Evolutionary conservation across 441 rosid species (phyloP).

Genomic region (Biscutella auriculata): DNA sequence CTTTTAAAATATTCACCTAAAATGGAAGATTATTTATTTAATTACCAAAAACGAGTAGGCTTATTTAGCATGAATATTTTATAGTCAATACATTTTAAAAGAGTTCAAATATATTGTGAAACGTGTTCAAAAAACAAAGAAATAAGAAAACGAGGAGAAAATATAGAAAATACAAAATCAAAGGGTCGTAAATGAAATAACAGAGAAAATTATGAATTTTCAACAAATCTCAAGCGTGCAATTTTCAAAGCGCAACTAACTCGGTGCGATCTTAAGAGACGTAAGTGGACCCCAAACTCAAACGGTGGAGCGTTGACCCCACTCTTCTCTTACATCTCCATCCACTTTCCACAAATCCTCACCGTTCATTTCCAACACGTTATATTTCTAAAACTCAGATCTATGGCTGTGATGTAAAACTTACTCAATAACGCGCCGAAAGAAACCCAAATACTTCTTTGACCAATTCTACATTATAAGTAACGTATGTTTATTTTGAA

Average conservation of each 20-base stretch:
- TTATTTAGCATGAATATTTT: no score
- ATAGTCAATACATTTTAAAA: no score
- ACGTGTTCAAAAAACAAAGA: neutral
- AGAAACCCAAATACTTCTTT: neutral
- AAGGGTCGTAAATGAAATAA: neutral
- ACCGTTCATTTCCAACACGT: slow-evolving; percentile 6
- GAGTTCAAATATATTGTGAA: no score
- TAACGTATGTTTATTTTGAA: neutral
- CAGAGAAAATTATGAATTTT: neutral
- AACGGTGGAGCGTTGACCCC: slow-evolving; percentile 12
- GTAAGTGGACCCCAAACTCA: slow-evolving; percentile 14
- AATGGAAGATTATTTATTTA: no score
- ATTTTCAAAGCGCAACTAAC: neutral
- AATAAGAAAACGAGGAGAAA: neutral
- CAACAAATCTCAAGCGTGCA: slow-evolving; percentile 17
- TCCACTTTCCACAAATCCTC: slow-evolving; percentile 15
- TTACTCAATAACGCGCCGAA: slow-evolving; percentile 17
- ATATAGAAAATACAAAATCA: neutral
- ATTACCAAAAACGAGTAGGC: no score
- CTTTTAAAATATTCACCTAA: no score
- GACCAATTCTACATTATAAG: slow-evolving; percentile 13
- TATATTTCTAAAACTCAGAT: neutral
- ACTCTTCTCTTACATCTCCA: slow-evolving; percentile 5
- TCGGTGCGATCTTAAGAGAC: slow-evolving; percentile 15
- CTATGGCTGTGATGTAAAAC: neutral